These are phyloP conservation scores for Planoprotostelium fungivorum DNA, from an alignment of 78 protist species.

Conservation along the genomic window DNA sequence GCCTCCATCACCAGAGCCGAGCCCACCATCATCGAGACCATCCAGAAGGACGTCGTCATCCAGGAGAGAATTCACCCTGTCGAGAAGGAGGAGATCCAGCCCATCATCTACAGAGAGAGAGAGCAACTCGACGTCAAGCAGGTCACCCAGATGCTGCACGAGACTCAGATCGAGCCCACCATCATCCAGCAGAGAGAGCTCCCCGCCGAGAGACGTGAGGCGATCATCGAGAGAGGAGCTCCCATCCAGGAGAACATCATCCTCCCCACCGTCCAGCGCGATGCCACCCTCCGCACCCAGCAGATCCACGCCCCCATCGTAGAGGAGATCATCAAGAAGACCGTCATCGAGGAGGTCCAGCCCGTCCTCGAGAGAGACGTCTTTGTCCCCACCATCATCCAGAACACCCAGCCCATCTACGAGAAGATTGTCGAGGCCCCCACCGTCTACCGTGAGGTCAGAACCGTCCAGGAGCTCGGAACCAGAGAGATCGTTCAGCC, in stretches of 20 bases:
- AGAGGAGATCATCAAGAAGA: background rate
- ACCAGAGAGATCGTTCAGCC: background rate
- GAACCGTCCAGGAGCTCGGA: background rate
- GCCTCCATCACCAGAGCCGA: background rate
- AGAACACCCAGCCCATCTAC: background rate
- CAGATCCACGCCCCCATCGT: background rate
- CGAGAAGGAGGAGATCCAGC: conserved; percentile 2
- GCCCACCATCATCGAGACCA: background rate
- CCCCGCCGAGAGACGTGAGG: background rate
- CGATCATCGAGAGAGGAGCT: background rate
- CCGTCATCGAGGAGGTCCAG: background rate
- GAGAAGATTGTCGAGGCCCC: background rate
- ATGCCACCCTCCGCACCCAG: background rate
- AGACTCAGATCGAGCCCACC: background rate
- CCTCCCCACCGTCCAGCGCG: background rate
- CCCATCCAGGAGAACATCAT: background rate
- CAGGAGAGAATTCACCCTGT: background rate
- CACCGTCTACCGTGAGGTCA: background rate
- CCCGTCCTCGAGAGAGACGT: background rate
- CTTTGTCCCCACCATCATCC: background rate
- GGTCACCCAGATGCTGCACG: background rate
- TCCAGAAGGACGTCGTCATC: conserved; percentile 1
- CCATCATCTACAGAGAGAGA: conserved; percentile 1
- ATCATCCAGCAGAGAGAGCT: background rate
- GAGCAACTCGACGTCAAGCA: background rate